Evolutionary conservation across 495 filamentous ascomycete species (phyloP).

Genomic region (Hypoxylon cercidicola): DNA sequence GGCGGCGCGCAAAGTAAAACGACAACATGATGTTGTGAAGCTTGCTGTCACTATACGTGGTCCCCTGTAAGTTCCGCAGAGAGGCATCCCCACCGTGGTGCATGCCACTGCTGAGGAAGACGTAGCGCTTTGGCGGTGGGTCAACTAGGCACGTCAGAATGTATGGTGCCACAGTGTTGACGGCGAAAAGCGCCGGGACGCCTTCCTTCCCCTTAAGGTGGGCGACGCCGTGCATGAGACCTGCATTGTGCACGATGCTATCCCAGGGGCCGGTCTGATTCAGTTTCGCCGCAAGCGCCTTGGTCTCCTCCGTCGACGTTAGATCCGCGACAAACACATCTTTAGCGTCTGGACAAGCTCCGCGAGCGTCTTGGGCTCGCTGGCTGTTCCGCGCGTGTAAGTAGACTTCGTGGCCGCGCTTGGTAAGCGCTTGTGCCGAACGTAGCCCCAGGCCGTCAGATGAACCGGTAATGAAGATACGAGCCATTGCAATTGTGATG

Average conservation of each 20-base stretch:
- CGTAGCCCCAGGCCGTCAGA: conserved; percentile 63
- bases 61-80: conserved; percentile 40
- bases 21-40: conserved; percentile 65
- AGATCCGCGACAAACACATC: conserved; percentile 64
- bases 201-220: conserved; percentile 54
- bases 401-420: conserved; percentile 64
- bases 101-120: conserved; percentile 63
- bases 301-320: conserved; percentile 62
- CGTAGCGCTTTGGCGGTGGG: conserved; percentile 59
- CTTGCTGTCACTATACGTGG: conserved; percentile 62
- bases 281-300: conserved; percentile 61
- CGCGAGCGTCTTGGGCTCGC: conserved; percentile 56
- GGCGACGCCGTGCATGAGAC: conserved; percentile 53
- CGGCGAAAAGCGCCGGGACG: conserved; percentile 62
- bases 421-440: conserved; percentile 60
- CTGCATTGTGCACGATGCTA: conserved; percentile 68
- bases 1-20: conserved; percentile 62
- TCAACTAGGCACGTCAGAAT: conserved; percentile 63
- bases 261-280: conserved; percentile 63
- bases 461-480: conserved; percentile 65
- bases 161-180: conserved; percentile 69
- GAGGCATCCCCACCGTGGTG: conserved; percentile 60
- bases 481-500: conserved; percentile 51
- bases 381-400: conserved; percentile 66
- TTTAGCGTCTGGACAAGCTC: conserved; percentile 59